A percentile compares a stretch with the other conserved stretches of the same genome.
phyloP scores from a whole-genome alignment of 2,329 filamentous ascomycete species.

The Fusarium stilboides region DNA sequence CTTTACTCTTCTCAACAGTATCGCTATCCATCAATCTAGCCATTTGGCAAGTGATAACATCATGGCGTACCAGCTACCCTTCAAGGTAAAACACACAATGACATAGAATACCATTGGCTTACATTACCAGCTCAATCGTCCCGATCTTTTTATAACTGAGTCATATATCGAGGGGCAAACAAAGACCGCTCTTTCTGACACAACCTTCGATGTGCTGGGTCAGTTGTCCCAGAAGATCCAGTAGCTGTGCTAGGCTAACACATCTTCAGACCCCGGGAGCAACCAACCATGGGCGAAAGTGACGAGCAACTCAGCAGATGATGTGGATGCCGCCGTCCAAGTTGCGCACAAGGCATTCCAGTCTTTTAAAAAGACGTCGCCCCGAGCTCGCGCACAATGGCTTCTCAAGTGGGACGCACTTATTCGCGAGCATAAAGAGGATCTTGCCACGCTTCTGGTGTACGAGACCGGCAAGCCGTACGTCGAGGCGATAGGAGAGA shows the following conservation, averaged over 20 bases:
- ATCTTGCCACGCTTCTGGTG: slow-evolving; percentile 58
- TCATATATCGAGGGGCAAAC: slow-evolving; percentile 14
- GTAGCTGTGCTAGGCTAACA: background rate
- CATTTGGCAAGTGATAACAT: background rate
- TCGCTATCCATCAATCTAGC: rapidly evolving
- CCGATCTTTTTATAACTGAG: slow-evolving; percentile 2
- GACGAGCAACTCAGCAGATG: slow-evolving; percentile 33
- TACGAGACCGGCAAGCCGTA: slow-evolving; percentile 72
- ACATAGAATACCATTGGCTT: rapidly evolving
- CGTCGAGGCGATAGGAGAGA: slow-evolving; percentile 66
- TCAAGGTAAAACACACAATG: background rate
- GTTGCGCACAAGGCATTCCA: slow-evolving; percentile 56
- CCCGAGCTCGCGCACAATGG: slow-evolving; percentile 53
- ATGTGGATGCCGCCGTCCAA: slow-evolving; percentile 47
- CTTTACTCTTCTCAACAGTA: background rate
- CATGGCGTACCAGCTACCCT: slow-evolving; percentile 10
- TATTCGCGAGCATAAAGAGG: slow-evolving; percentile 55
- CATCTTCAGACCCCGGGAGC: slow-evolving; percentile 9
- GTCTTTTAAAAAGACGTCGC: slow-evolving; percentile 56
- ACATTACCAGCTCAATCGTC: slow-evolving; percentile 3
- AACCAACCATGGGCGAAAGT: slow-evolving; percentile 14
- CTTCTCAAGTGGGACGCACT: slow-evolving; percentile 57
- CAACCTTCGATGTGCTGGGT: slow-evolving; percentile 24
- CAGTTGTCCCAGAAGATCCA: too few relatives aligned
- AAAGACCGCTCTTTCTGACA: background rate